These are phyloP conservation scores for Arabidopsis thaliana DNA, from an alignment of 345 rosid species.

Conservation along the genomic window DNA sequence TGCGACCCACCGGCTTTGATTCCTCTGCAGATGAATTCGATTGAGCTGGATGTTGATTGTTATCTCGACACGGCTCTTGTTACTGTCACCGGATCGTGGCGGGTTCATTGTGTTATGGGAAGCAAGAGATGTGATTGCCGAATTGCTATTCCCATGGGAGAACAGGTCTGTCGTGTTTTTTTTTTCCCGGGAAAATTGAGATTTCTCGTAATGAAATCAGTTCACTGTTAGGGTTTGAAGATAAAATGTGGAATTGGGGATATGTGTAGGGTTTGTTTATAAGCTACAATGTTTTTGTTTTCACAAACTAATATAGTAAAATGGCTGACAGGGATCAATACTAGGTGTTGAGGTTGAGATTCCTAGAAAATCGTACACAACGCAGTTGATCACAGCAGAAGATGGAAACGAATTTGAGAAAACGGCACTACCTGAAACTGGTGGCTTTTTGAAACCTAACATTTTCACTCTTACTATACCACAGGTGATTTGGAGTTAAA, in stretches of 20 bases:
- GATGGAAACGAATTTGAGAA: conserved; percentile 56
- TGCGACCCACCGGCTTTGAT: conserved; percentile 91
- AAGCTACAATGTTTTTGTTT: background rate
- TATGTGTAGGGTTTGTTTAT: background rate
- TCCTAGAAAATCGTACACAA: conserved; percentile 62
- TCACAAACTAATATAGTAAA: conserved; percentile 22
- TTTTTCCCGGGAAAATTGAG: background rate
- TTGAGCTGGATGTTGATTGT: conserved; percentile 68
- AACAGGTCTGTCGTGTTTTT: conserved; percentile 57
- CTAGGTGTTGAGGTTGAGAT: conserved; percentile 92
- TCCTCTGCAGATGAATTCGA: conserved; percentile 81
- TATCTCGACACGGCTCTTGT: conserved; percentile 69
- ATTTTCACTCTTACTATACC: conserved; percentile 80
- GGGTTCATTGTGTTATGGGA: conserved; percentile 93
- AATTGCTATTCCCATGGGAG: conserved; percentile 87
- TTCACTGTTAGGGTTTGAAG: background rate
- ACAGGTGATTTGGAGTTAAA: conserved; percentile 49
- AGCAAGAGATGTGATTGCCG: conserved; percentile 86
- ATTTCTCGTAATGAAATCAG: background rate
- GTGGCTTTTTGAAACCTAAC: conserved; percentile 68
- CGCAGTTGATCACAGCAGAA: conserved; percentile 53
- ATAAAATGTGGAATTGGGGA: background rate
- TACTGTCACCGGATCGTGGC: conserved; percentile 68
- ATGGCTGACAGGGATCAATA: conserved; percentile 97
- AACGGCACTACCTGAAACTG: conserved; percentile 52